phyloP scores from a whole-genome alignment of 169 alveolate species.

The Cryptosporidium meleagridis region DNA sequence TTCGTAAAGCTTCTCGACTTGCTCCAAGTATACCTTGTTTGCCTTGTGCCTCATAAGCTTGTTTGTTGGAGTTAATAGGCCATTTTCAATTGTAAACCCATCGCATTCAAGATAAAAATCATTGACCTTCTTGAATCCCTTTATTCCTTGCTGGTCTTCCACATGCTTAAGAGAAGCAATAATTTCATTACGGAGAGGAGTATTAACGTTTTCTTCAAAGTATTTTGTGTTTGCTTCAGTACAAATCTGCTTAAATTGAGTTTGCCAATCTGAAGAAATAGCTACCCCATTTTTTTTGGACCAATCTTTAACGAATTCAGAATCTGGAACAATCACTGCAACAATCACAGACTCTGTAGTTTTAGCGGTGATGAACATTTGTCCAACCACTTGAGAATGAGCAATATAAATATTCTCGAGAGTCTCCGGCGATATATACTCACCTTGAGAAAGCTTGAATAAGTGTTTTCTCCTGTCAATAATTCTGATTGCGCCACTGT shows the following conservation, averaged over 20 bases:
- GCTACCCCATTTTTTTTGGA: conserved; percentile 16
- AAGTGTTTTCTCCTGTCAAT: conserved; percentile 94
- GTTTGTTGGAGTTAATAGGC: conserved; percentile 92
- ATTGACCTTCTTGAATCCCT: conserved; percentile 83
- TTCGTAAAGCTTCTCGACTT: conserved; percentile 80
- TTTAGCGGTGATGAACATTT: conserved; percentile 82
- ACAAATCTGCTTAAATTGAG: conserved; percentile 76
- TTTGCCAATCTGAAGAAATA: background rate
- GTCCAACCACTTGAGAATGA: conserved; percentile 76
- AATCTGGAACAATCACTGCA: conserved; percentile 78
- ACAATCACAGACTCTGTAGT: conserved; percentile 78
- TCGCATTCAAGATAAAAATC: conserved; percentile 84
- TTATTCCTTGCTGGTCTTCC: conserved; percentile 78
- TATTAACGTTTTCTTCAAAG: background rate
- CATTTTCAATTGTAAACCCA: conserved; percentile 89
- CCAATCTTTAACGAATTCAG: conserved; percentile 58
- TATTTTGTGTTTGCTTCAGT: conserved; percentile 54
- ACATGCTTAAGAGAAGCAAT: conserved; percentile 66
- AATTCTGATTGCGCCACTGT: conserved; percentile 89
- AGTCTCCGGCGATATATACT: conserved; percentile 95
- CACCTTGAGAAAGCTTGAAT: conserved; percentile 95
- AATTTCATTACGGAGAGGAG: conserved; percentile 61
- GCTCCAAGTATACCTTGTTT: conserved; percentile 73
- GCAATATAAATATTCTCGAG: conserved; percentile 87
- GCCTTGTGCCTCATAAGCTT: conserved; percentile 89